Conservation (phyloP, 139 green algal genomes). For the Microglena sp. region DNA sequence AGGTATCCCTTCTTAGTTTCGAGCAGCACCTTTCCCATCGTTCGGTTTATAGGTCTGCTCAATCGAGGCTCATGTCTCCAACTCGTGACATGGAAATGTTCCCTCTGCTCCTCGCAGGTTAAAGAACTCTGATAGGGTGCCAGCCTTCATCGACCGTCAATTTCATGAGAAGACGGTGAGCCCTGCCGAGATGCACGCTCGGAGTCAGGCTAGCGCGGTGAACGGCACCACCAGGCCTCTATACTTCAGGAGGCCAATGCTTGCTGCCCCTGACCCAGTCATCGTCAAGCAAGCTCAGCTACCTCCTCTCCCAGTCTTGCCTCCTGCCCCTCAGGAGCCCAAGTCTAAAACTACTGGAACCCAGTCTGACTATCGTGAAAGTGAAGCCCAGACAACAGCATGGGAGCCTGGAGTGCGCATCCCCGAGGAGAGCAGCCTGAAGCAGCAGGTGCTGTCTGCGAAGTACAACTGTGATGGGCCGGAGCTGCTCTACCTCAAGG, state of each 20-base stretch:
- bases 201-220: slow-evolving; percentile 15
- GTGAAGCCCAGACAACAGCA: slow-evolving; percentile 61
- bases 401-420: slow-evolving; percentile 50
- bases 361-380: slow-evolving; percentile 69
- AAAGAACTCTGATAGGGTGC: slow-evolving; percentile 48
- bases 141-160: slow-evolving; percentile 42
- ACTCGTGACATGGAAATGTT: neutral
- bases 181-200: slow-evolving; percentile 7
- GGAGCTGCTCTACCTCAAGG: slow-evolving; percentile 56
- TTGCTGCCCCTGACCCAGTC: slow-evolving; percentile 14
- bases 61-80: neutral
- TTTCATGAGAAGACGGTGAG: slow-evolving; percentile 19
- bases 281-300: slow-evolving; percentile 20
- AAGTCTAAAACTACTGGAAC: slow-evolving; percentile 45
- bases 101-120: slow-evolving; percentile 25
- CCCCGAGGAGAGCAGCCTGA: slow-evolving; percentile 30
- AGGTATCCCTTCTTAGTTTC: slow-evolving; percentile 2
- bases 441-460: slow-evolving; percentile 42
- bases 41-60: neutral
- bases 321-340: slow-evolving; percentile 1
- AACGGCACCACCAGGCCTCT: slow-evolving; percentile 37
- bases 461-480: slow-evolving; percentile 42
- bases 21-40: neutral
- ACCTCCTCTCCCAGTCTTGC: slow-evolving; percentile 1
- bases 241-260: slow-evolving; percentile 32